Evolutionary conservation across 805 yeast species (phyloP).

Genomic region (Candida maris): DNA sequence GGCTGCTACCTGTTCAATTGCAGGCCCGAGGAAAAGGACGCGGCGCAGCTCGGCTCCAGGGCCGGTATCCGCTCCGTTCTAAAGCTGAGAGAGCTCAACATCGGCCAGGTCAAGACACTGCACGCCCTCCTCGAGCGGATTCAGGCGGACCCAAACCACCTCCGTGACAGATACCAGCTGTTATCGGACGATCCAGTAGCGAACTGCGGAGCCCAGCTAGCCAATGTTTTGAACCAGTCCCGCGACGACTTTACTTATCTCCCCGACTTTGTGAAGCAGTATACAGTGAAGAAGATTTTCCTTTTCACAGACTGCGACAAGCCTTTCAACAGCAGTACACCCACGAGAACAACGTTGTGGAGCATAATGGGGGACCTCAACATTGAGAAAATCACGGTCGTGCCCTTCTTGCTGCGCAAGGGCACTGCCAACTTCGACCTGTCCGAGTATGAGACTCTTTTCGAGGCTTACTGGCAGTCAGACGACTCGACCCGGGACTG

Average conservation of each 20-base stretch:
- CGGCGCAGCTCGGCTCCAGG: slow-evolving; percentile 4
- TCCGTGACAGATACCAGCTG: slow-evolving; percentile 28
- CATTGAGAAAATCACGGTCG: slow-evolving; percentile 48
- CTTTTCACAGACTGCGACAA: slow-evolving; percentile 72
- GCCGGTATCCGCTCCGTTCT: slow-evolving; percentile 50
- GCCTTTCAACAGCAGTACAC: slow-evolving; percentile 49
- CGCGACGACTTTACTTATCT: slow-evolving; percentile 51
- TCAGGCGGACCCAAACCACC: slow-evolving; percentile 10
- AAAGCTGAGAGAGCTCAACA: slow-evolving; percentile 51
- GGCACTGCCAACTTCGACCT: slow-evolving; percentile 38
- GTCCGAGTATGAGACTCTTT: slow-evolving; percentile 38
- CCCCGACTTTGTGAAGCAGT: slow-evolving; percentile 38
- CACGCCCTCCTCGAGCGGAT: slow-evolving; percentile 40
- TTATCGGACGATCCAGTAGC: slow-evolving; percentile 17
- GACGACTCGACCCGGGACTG: slow-evolving; percentile 7
- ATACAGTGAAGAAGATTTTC: slow-evolving; percentile 57
- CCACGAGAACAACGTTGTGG: slow-evolving; percentile 46
- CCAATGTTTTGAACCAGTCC: slow-evolving; percentile 44
- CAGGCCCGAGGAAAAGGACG: slow-evolving; percentile 18
- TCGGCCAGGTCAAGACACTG: slow-evolving; percentile 52
- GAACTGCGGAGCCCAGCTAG: slow-evolving; percentile 34
- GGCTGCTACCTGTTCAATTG: slow-evolving; percentile 68
- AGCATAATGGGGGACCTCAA: slow-evolving; percentile 58
- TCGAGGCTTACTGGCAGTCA: slow-evolving; percentile 13
- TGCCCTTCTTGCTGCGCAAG: slow-evolving; percentile 57